These are phyloP conservation scores for Jimgerdemannia flammicorona DNA, from an alignment of 192 early-diverging fungal genomes.

Conservation along the genomic window DNA sequence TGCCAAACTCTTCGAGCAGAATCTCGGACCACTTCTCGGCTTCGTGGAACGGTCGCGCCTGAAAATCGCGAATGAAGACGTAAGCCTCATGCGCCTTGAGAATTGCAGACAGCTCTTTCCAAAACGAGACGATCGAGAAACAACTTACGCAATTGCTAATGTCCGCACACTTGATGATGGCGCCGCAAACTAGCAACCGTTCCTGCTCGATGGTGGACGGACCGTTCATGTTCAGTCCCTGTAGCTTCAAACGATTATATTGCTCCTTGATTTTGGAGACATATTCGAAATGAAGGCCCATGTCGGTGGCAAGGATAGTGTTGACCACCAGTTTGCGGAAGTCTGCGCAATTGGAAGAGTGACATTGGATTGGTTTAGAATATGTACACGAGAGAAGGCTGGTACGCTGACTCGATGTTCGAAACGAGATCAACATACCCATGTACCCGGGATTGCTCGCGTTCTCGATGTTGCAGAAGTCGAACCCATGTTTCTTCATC, in stretches of 20 bases:
- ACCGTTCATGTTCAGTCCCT: conserved; percentile 26
- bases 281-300: conserved; percentile 78
- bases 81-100: neutral
- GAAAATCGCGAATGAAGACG: neutral
- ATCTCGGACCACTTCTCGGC: conserved; percentile 66
- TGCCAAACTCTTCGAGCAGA: conserved; percentile 63
- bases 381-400: neutral
- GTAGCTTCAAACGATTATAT: conserved; percentile 43
- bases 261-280: conserved; percentile 67
- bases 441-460: conserved; percentile 34
- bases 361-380: neutral
- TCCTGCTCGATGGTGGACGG: conserved; percentile 49
- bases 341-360: conserved; percentile 34
- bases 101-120: neutral
- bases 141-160: conserved; percentile 69
- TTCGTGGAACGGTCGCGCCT: conserved; percentile 67
- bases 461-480: conserved; percentile 32
- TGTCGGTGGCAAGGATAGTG: conserved; percentile 77
- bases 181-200: conserved; percentile 59
- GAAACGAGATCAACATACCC: conserved; percentile 15
- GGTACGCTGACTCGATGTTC: neutral
- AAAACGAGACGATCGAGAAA: neutral
- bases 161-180: conserved; percentile 79
- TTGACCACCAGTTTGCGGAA: conserved; percentile 69
- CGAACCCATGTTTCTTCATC: conserved; percentile 54